Evolutionary conservation across 306 rosid species (phyloP).

Genomic region (Urtica urens): DNA sequence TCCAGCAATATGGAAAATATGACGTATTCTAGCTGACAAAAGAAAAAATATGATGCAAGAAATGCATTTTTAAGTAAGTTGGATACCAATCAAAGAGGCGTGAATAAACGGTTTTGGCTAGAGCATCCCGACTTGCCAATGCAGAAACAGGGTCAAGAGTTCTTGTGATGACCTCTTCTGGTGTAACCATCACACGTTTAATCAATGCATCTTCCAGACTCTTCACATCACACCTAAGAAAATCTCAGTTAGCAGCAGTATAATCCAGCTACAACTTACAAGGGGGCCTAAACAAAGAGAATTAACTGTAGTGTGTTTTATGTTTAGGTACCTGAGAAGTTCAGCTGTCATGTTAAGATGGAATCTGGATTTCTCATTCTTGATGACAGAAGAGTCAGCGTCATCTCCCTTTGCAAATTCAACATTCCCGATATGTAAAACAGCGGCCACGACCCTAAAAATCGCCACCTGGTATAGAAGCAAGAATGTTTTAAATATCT

Average conservation of each 20-base stretch:
- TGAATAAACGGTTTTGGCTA: constrained; percentile 88
- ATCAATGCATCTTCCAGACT: constrained; percentile 98
- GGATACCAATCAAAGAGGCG: constrained; percentile 97
- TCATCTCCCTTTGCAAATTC: constrained; percentile 94
- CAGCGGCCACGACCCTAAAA: constrained; percentile 89
- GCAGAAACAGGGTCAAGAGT: constrained; percentile 99
- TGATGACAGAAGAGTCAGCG: constrained; percentile 85
- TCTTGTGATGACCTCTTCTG: constrained; percentile 96
- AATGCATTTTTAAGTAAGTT: neutral
- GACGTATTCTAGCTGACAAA: neutral
- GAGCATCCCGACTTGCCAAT: constrained; percentile 86
- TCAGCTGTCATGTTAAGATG: constrained; percentile 88
- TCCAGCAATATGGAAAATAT: neutral
- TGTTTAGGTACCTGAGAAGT: constrained; percentile 84
- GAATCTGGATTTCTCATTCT: constrained; percentile 84
- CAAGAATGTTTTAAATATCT: constrained; percentile 19
- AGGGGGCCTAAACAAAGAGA: too few relatives aligned
- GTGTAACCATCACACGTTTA: constrained; percentile 98
- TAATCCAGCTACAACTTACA: too few relatives aligned
- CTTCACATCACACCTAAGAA: constrained; percentile 87
- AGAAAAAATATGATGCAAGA: neutral
- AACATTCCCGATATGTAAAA: constrained; percentile 95
- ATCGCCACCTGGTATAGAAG: constrained; percentile 98
- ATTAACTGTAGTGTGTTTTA: too few relatives aligned
- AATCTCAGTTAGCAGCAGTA: too few relatives aligned